These are phyloP conservation scores for Gossypium schwendimanii DNA, from an alignment of 441 rosid species.

Conservation along the genomic window DNA sequence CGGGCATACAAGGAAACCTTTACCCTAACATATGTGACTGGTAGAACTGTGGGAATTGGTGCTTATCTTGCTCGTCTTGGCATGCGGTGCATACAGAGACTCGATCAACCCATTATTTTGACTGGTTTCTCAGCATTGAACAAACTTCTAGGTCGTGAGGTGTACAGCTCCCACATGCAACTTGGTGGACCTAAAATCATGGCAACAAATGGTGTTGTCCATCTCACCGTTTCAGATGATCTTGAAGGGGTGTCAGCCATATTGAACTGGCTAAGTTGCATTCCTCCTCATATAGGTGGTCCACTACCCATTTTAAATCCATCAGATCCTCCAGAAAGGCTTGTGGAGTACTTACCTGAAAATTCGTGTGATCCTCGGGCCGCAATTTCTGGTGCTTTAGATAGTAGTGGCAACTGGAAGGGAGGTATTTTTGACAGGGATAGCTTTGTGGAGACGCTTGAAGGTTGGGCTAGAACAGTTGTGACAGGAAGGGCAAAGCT, in stretches of 20 bases:
- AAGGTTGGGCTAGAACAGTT: conserved; percentile 99
- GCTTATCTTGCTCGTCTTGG: conserved; percentile 99
- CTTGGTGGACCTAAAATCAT: conserved; percentile 99
- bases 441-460: conserved; percentile 87
- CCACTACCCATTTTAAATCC: conserved; percentile 62
- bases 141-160: conserved; percentile 99
- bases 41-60: conserved; percentile 97
- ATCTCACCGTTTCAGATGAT: conserved; percentile 97
- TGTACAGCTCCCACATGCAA: conserved; percentile 99
- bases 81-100: conserved; percentile 98
- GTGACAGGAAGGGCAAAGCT: conserved; percentile 99
- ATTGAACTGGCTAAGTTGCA: conserved; percentile 89
- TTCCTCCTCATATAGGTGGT: conserved; percentile 77
- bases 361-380: conserved; percentile 96
- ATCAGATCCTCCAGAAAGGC: conserved; percentile 78
- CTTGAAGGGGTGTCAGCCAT: conserved; percentile 92
- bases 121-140: conserved; percentile 97
- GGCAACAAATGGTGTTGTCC: conserved; percentile 99
- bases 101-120: conserved; percentile 97
- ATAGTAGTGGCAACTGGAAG: conserved; percentile 74
- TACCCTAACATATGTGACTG: conserved; percentile 92
- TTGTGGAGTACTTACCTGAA: conserved; percentile 81
- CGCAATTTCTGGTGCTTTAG: conserved; percentile 68
- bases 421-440: conserved; percentile 95
- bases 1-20: conserved; percentile 94